Conservation (phyloP, 345 rosid species). For the Odontarrhena argentea region DNA sequence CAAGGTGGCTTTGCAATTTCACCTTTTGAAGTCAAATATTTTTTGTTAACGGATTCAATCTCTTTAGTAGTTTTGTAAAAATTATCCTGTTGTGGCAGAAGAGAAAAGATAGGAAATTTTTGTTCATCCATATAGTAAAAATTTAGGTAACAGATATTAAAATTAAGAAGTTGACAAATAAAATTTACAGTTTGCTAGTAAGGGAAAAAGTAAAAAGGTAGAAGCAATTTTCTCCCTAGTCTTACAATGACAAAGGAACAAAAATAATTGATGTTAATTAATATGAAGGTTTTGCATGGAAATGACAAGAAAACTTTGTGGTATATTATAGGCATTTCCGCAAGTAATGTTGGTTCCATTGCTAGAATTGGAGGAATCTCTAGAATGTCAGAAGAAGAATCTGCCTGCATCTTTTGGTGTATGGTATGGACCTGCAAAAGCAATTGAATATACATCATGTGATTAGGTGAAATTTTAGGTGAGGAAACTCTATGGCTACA, state of each 20-base stretch:
- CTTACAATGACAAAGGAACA: not conserved
- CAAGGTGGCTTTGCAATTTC: conserved; percentile 14
- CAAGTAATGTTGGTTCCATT: not conserved
- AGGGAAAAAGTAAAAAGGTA: not conserved
- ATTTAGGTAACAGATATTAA: too few relatives aligned
- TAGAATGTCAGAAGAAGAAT: not conserved
- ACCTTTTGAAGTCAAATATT: conserved; percentile 14
- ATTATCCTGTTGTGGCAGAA: not conserved
- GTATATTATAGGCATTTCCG: not conserved
- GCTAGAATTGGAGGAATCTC: not conserved
- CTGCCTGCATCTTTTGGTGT: conserved; percentile 10
- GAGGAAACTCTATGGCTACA: conserved; percentile 1
- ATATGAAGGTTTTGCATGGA: not conserved
- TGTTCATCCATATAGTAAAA: too few relatives aligned
- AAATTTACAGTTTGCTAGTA: too few relatives aligned
- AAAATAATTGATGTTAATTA: not conserved
- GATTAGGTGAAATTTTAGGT: not conserved
- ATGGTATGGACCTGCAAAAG: conserved; percentile 6
- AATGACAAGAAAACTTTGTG: not conserved
- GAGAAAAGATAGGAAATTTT: not conserved
- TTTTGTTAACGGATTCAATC: conserved; percentile 5
- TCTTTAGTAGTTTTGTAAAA: not conserved
- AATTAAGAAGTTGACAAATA: too few relatives aligned
- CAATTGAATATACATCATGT: not conserved
- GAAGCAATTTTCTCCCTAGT: not conserved